These are phyloP conservation scores for Antitrichia curtipendula DNA, from an alignment of 225 moss, liverwort and hornwort genomes.

Conservation along the genomic window DNA sequence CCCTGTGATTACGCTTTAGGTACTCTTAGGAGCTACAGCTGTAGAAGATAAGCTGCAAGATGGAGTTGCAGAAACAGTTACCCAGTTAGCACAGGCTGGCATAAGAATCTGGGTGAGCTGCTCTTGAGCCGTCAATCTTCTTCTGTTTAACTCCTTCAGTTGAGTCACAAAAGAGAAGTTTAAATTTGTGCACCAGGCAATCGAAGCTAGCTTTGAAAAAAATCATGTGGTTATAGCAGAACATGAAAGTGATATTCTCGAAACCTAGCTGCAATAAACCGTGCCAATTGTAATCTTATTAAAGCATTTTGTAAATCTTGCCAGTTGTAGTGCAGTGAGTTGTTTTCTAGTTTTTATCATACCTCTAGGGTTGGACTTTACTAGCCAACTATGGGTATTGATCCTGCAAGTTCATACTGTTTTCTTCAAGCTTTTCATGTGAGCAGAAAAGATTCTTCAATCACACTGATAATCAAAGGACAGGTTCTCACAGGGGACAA, in stretches of 20 bases:
- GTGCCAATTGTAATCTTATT: background rate
- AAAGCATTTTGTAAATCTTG: background rate
- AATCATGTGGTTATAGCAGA: background rate
- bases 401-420: too few relatives aligned
- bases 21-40: conserved; percentile 81
- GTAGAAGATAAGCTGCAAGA: conserved; percentile 95
- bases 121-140: background rate
- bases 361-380: background rate
- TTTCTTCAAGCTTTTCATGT: background rate
- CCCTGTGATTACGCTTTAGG: conserved; percentile 10
- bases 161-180: background rate
- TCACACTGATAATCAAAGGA: background rate
- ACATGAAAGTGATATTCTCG: background rate
- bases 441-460: background rate
- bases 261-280: background rate
- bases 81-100: conserved; percentile 68
- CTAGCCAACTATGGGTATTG: background rate
- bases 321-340: background rate
- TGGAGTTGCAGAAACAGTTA: conserved; percentile 81
- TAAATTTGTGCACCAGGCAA: background rate
- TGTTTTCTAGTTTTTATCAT: too few relatives aligned
- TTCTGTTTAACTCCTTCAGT: background rate
- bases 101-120: conserved; percentile 81
- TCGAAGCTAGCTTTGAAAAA: background rate
- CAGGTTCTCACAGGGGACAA: conserved; percentile 99